Conservation (phyloP, 345 rosid genomes). For the Aquilaria sinensis region DNA sequence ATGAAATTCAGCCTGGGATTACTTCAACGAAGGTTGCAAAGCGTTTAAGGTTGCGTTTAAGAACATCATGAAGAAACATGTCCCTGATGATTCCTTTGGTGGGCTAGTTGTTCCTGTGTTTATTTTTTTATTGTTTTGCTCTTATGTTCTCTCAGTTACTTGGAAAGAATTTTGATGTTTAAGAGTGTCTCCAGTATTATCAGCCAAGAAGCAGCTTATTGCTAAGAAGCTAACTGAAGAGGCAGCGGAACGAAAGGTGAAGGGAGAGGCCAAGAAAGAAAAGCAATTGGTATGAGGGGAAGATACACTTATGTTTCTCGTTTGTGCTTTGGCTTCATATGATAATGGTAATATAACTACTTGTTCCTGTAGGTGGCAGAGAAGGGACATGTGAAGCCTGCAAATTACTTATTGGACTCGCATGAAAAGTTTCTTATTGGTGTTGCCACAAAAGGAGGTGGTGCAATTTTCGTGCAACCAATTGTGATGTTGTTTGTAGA, state of each 20-base stretch:
- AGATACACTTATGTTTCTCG: neutral
- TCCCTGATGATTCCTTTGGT: slow-evolving; percentile 60
- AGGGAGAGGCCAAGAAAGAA: slow-evolving; percentile 77
- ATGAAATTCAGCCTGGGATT: slow-evolving; percentile 54
- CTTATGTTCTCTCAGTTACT: neutral
- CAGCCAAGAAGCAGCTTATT: slow-evolving; percentile 82
- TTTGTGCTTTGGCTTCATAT: neutral
- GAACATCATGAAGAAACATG: slow-evolving; percentile 55
- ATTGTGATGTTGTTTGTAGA: slow-evolving; percentile 2
- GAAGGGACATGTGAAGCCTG: slow-evolving; percentile 90
- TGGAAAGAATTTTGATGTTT: neutral
- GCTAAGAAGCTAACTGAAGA: slow-evolving; percentile 93
- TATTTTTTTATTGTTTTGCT: neutral
- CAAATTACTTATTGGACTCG: slow-evolving; percentile 58
- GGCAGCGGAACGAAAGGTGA: slow-evolving; percentile 62
- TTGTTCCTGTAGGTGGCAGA: slow-evolving; percentile 46
- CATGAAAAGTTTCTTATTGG: slow-evolving; percentile 82
- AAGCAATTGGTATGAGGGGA: slow-evolving; percentile 59
- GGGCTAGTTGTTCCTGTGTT: slow-evolving; percentile 17
- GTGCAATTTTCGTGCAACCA: neutral
- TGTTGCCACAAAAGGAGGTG: slow-evolving; percentile 98
- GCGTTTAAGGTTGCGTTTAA: slow-evolving; percentile 72
- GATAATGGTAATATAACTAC: neutral
- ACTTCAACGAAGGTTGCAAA: slow-evolving; percentile 64
- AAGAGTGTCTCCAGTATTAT: slow-evolving; percentile 50